A percentile compares a stretch with the other conserved stretches of the same genome.
These are phyloP conservation scores for Mycena metata DNA, from an alignment of 768 basidiomycete genomes.

Conservation along the genomic window DNA sequence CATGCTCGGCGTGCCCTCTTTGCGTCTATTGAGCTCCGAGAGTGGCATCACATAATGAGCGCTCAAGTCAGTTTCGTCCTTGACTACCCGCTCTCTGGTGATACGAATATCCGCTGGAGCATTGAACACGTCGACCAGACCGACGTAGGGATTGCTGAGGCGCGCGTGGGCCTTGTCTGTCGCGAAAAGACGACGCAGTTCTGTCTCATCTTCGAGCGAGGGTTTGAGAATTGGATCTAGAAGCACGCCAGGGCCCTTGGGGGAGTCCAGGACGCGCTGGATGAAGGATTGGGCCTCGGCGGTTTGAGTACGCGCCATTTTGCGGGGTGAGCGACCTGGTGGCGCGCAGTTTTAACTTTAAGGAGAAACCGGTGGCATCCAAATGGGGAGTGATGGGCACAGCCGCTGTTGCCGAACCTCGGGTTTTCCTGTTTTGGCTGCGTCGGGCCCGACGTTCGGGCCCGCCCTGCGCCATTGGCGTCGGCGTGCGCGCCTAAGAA, in stretches of 20 bases:
- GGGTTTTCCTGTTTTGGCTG: too few relatives aligned
- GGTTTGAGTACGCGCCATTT: slow-evolving; percentile 31
- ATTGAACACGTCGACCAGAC: slow-evolving; percentile 71
- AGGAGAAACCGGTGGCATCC: too few relatives aligned
- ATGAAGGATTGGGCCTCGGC: slow-evolving; percentile 39
- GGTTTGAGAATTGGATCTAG: slow-evolving; percentile 64
- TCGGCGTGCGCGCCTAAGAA: too few relatives aligned
- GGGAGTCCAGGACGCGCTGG: slow-evolving; percentile 37
- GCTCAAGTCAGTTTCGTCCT: slow-evolving; percentile 57
- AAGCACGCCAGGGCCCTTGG: slow-evolving; percentile 45
- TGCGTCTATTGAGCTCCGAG: slow-evolving; percentile 56
- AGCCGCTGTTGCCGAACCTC: too few relatives aligned
- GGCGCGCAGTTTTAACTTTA: too few relatives aligned
- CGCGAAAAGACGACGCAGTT: slow-evolving; percentile 68
- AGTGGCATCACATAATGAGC: slow-evolving; percentile 70
- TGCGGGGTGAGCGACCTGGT: slow-evolving; percentile 1
- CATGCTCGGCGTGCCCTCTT: slow-evolving; percentile 65
- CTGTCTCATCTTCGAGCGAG: slow-evolving; percentile 68
- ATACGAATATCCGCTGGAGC: slow-evolving; percentile 62
- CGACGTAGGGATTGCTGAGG: slow-evolving; percentile 64
- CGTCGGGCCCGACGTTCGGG: too few relatives aligned
- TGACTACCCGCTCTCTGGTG: slow-evolving; percentile 65
- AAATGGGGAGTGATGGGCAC: too few relatives aligned
- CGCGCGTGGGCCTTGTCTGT: slow-evolving; percentile 62
- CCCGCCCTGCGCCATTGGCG: too few relatives aligned